Evolutionary conservation across 2,329 filamentous ascomycete species (phyloP).

Genomic region (Pseudocercospora pini-densiflorae): DNA sequence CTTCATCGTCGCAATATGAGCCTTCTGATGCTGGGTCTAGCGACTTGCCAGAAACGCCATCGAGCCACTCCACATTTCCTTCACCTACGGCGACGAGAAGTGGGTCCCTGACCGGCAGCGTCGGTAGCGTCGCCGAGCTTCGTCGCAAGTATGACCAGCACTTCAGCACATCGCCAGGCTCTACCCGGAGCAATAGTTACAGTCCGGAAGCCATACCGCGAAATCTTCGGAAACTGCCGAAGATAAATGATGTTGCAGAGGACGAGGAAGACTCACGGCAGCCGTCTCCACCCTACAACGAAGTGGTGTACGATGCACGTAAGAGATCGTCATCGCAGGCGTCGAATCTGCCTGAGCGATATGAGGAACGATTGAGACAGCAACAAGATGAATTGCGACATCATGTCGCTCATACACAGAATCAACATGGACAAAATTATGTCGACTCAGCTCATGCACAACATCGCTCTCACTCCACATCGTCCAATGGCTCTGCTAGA

Average conservation of each 20-base stretch:
- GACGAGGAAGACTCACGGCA: slow-evolving; percentile 13
- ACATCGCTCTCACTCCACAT: slow-evolving; percentile 33
- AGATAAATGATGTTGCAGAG: slow-evolving; percentile 22
- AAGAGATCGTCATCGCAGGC: slow-evolving; percentile 27
- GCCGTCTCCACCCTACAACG: slow-evolving; percentile 9
- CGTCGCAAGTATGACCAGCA: slow-evolving; percentile 36
- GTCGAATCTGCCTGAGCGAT: slow-evolving; percentile 18
- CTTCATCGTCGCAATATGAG: slow-evolving; percentile 38
- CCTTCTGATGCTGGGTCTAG: slow-evolving; percentile 39
- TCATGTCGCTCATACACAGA: slow-evolving; percentile 31
- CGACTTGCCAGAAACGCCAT: slow-evolving; percentile 38
- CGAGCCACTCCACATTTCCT: slow-evolving; percentile 37
- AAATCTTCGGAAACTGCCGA: slow-evolving; percentile 19
- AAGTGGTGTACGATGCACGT: slow-evolving; percentile 20
- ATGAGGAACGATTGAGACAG: slow-evolving; percentile 25
- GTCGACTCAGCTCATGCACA: slow-evolving; percentile 31
- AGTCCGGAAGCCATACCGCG: slow-evolving; percentile 26
- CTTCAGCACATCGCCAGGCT: slow-evolving; percentile 17
- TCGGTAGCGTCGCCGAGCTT: slow-evolving; percentile 37
- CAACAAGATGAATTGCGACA: slow-evolving; percentile 34
- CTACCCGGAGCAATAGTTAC: slow-evolving; percentile 22
- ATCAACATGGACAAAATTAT: slow-evolving; percentile 25
- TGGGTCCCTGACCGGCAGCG: slow-evolving; percentile 31
- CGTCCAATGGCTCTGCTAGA: slow-evolving; percentile 30
- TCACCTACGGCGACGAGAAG: slow-evolving; percentile 35